These are phyloP conservation scores for Paraurostyla sp. DNA, from an alignment of 73 alveolate species.

Conservation along the genomic window DNA sequence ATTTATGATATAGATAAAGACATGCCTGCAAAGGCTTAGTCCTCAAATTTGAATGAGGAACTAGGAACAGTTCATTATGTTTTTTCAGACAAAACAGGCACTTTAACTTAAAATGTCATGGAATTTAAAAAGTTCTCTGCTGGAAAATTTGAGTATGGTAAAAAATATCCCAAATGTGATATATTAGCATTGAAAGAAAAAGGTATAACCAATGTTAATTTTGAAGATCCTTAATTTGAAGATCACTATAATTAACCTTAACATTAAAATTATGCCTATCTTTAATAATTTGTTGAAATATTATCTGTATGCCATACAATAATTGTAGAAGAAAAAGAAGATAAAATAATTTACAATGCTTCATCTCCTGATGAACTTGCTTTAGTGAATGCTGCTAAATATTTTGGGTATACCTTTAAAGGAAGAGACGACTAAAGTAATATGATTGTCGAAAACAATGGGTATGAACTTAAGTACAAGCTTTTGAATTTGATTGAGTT, in stretches of 20 bases:
- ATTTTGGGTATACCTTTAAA: constrained; percentile 81
- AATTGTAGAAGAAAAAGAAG: constrained; percentile 77
- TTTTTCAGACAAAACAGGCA: constrained; percentile 86
- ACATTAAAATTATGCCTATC: not conserved
- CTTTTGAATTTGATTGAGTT: constrained; percentile 90
- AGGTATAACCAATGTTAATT: constrained; percentile 59
- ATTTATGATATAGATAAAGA: constrained; percentile 80
- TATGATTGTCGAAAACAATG: constrained; percentile 72
- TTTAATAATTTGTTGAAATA: constrained; percentile 8
- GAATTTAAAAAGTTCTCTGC: constrained; percentile 80
- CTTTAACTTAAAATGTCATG: constrained; percentile 86
- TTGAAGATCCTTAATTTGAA: constrained; percentile 77
- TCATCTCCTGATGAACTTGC: constrained; percentile 97
- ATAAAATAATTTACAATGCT: constrained; percentile 72
- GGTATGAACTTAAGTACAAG: constrained; percentile 68
- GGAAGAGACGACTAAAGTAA: constrained; percentile 90
- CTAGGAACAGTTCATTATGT: constrained; percentile 79
- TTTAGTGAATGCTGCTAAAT: constrained; percentile 85
- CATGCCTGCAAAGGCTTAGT: constrained; percentile 80
- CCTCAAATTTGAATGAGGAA: constrained; percentile 83
- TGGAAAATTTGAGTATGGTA: constrained; percentile 84
- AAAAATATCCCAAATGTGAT: not conserved
- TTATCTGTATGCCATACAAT: constrained; percentile 79
- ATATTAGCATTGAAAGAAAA: not conserved
- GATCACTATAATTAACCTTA: not conserved